Evolutionary conservation across 148 eudicot species (phyloP).

Genomic region (Silene uniflora): DNA sequence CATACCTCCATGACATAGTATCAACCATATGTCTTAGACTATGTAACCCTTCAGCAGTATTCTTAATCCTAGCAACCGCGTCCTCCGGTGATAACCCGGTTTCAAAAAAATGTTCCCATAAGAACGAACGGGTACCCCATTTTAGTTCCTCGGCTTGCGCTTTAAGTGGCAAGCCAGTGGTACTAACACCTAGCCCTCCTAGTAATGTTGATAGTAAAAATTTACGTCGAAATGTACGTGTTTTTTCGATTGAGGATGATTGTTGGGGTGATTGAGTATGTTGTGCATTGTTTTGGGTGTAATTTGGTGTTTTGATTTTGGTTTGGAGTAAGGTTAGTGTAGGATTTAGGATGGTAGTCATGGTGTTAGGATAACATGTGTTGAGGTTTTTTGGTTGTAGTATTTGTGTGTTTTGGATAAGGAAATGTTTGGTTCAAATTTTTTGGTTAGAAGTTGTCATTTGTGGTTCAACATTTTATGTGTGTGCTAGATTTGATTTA

Average conservation of each 20-base stretch:
- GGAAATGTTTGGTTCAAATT: slow-evolving; percentile 10
- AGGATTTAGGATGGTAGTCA: slow-evolving; percentile 47
- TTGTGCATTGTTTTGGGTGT: slow-evolving; percentile 16
- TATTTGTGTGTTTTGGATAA: slow-evolving; percentile 22
- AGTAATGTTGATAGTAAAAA: slow-evolving; percentile 44
- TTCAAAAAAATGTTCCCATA: slow-evolving; percentile 64
- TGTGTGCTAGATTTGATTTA: not conserved
- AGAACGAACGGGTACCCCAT: slow-evolving; percentile 78
- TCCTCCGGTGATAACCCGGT: slow-evolving; percentile 83
- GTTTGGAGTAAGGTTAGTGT: slow-evolving; percentile 38
- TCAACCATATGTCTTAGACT: slow-evolving; percentile 73
- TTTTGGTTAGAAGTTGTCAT: slow-evolving; percentile 8
- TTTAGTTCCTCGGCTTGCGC: slow-evolving; percentile 54
- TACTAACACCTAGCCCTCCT: slow-evolving; percentile 33
- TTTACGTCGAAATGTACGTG: slow-evolving; percentile 38
- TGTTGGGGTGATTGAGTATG: slow-evolving; percentile 15
- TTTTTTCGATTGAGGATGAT: slow-evolving; percentile 25
- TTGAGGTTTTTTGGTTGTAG: not conserved
- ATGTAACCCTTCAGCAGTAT: slow-evolving; percentile 78
- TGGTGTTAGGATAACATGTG: slow-evolving; percentile 30
- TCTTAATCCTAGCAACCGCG: slow-evolving; percentile 58
- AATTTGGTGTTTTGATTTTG: slow-evolving; percentile 26
- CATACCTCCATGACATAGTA: slow-evolving; percentile 84
- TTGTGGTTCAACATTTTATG: no score
- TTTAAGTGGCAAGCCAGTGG: slow-evolving; percentile 15